phyloP scores from a whole-genome alignment of 164 flowering plant species.

The Vitis riparia region DNA sequence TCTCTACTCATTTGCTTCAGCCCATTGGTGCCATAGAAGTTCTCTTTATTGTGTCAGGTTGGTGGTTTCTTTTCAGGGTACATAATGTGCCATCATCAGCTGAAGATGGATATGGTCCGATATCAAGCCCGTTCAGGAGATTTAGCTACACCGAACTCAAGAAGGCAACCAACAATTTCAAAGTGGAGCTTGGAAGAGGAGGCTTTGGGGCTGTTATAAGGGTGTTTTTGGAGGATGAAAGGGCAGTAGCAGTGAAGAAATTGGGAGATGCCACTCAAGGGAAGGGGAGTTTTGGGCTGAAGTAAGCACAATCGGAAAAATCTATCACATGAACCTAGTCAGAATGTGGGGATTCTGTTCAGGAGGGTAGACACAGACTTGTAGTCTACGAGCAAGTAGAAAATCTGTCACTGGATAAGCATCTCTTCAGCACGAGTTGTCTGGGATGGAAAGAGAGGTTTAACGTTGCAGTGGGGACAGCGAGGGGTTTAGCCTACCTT shows the following conservation, averaged over 20 bases:
- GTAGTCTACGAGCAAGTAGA: slow-evolving; percentile 29
- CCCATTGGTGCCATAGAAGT: slow-evolving; percentile 32
- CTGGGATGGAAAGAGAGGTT: slow-evolving; percentile 32
- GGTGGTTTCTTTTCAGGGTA: slow-evolving; percentile 25
- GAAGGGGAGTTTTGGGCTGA: slow-evolving; percentile 53
- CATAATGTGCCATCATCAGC: slow-evolving; percentile 10
- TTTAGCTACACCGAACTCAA: slow-evolving; percentile 41
- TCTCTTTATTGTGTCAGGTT: slow-evolving; percentile 15
- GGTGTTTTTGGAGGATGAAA: slow-evolving; percentile 37
- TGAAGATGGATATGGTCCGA: slow-evolving; percentile 27
- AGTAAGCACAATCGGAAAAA: slow-evolving; percentile 35
- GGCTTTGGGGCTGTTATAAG: slow-evolving; percentile 47
- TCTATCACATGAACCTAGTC: slow-evolving; percentile 33
- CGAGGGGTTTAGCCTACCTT: slow-evolving; percentile 35
- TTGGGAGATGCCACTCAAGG: slow-evolving; percentile 29
- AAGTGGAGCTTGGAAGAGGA: slow-evolving; percentile 46
- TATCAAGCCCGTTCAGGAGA: slow-evolving; percentile 32
- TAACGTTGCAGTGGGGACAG: slow-evolving; percentile 30
- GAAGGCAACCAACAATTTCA: slow-evolving; percentile 42
- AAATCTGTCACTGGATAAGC: slow-evolving; percentile 30
- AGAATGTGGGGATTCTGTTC: slow-evolving; percentile 38
- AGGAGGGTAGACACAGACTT: slow-evolving; percentile 20
- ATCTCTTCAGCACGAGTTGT: slow-evolving; percentile 8
- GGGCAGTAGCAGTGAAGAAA: slow-evolving; percentile 48
- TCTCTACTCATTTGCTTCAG: slow-evolving; percentile 23